Evolutionary conservation across 805 yeast genomes (phyloP), one percentile per base, ranked within the genome.

Genomic region (Wickerhamiella galacta): DNA sequence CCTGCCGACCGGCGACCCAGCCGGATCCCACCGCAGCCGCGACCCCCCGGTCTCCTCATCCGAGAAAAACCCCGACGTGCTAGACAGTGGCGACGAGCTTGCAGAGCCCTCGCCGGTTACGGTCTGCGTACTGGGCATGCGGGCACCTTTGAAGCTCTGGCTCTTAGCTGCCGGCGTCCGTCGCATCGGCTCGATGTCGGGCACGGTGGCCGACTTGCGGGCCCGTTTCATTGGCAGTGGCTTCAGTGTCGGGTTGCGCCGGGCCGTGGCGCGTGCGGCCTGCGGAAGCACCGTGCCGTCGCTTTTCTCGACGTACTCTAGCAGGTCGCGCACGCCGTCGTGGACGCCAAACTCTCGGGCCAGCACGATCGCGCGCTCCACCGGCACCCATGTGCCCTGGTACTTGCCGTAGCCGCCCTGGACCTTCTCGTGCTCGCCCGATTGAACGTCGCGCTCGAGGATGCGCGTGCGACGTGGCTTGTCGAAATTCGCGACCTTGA

Each of bases 401-500:
- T 70, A 72, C 44, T 71, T 70, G n/a, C 79, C 80, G 40, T 72
- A 69, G 1, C 80, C 81, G 22, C 80, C 80, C 50, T 73, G 78
- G 17, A 74, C 73, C 44, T 73, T 74, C 44, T 75, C 83, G 46
- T 71, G 75, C 14, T 63, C 57, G 4, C 93, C 93, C 26, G 67
- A 68, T 49, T 87, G 95, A n/a, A 87, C 93, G 41, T 85, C 95
- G 47, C 77, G 72, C 52, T 85, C 96, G 45, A 85, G 64, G 40
- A 85, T 82, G 46, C 93, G 75, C 14, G 95, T 85, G 43, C 96
- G 61, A 53, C 79, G 82, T 1, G 95, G 94, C 56, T 85, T 85
- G 39, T 95, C 93, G 53, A 83, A 83, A 51, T 79, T 75, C 30
- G 95, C 94, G 27, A 87, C 85, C 53, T 87, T 87, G 40, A 87